Base-by-base conservation (phyloP, 2,329 filamentous ascomycete genomes). In the Ophiostoma tasmaniense region DNA sequence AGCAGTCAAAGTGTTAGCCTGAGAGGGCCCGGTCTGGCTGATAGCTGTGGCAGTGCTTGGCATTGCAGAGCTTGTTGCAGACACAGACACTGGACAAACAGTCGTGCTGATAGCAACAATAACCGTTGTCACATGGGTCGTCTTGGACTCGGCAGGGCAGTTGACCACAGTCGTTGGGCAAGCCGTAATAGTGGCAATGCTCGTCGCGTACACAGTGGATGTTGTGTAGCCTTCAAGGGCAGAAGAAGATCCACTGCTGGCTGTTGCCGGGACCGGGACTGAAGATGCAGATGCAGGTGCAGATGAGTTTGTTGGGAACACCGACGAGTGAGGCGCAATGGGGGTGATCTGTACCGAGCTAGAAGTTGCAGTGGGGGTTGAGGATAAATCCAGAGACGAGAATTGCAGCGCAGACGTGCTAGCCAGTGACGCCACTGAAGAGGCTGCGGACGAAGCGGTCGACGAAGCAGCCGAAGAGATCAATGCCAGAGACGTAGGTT, bases 131-230 rank as follows among this genome's bases (percentile, higher is more conserved):
- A 66, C 62, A 28, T 66, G 55, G 14, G 67, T 68, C 10, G 66
- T 22, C 22, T 13, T 22, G 22, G 65, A 67, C 37, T 68, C 30
- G 30, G 45, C 69, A 3, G 71, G 70, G 45, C 70, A 71, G 67
- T 66, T 62, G 30, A 50, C 66, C 7, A 69, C 59, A 14, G 70
- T 66, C 8, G 59, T 42, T 22, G 65, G 55, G 66, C 70, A 71
- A 64, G 73, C 45, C 7, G 67, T 72, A 33, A 68, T 64, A 33
- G 72, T 71, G 45, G 50, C 55, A 73, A 45, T 64, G 30, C 39
- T 64, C 4, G 50, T 55, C 22, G 50, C 50, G n/a, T 55, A 55
- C 8, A 55, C n/a, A 4, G 50, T 55, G n/a, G 50, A 55, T 25
- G 50, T 55, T 1, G 50, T 55, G 50, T 55, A 25, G n/a, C 22